Evolutionary conservation across 2,329 filamentous ascomycete genomes (phyloP), one percentile per base, ranked within the genome.

Genomic region (Penicillium sp.): DNA sequence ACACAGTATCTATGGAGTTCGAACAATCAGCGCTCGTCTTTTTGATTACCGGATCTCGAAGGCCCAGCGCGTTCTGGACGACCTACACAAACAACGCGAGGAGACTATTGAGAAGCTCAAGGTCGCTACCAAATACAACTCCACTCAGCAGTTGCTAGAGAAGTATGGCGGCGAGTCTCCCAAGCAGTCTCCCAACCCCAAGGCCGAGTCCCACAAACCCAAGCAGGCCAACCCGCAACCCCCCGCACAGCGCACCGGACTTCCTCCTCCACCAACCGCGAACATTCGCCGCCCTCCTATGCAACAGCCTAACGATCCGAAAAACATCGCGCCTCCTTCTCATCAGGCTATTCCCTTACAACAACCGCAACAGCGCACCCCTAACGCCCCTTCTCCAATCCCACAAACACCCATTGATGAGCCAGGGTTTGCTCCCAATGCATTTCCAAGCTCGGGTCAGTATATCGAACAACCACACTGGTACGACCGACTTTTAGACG

Each of bases 41-140:
- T 99, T 91, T 77, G 89, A 88, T 66, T 96, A 90, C 72, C 90
- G 91, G 59, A 88, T 95, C 67, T 84, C 88, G 22, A 85, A 81
- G 16, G 82, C 90, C 11, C 85, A 89, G 63, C 75, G 81, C 39
- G 84, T 88, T 41, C 82, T 98, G 29, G 89, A 93, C 66, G 84
- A 84, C 21, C 83, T 93, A 35, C 86, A 93, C 68, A 85, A 86
- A 53, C 90, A 97, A 74, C 87, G 93, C 53, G 86, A 90, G 57
- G 86, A 86, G 66, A 96, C 93, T 2, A 98, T 99, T 63, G 89
- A 96, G 72, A 93, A 93, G 76, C 85, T 99, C 61, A 99, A 99
- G 77, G 87, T 89, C 57, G 93, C 93, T 26, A 99, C 95, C 33
- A 96, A 90, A 74, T 99, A 97, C 78, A 91, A 98, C 75, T 95